Evolutionary conservation across 495 filamentous ascomycete species (phyloP).

Genomic region (Aspergillus baeticus): DNA sequence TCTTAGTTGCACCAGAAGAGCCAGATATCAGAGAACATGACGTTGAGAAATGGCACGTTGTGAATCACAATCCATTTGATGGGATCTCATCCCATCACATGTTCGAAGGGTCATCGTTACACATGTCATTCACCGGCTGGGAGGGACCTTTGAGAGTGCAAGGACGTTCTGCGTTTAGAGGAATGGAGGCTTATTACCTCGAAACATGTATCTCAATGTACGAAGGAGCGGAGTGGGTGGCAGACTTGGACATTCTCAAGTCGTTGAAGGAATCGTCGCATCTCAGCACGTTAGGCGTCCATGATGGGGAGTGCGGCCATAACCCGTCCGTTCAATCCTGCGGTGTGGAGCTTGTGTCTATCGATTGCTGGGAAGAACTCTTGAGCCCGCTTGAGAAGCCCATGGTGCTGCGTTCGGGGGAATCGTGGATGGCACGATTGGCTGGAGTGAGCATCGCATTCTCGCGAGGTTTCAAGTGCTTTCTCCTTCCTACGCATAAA

Average conservation of each 20-base stretch:
- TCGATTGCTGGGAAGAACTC: conserved; percentile 9
- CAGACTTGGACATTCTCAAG: conserved; percentile 8
- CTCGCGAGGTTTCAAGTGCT: conserved; percentile 4
- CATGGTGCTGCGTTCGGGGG: conserved; percentile 1
- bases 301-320: background rate
- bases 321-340: background rate
- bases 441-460: conserved; percentile 3
- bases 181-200: conserved; percentile 7
- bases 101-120: conserved; percentile 10
- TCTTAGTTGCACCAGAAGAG: background rate
- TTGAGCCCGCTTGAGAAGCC: background rate
- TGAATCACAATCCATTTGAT: conserved; percentile 12
- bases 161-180: background rate
- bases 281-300: background rate
- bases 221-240: conserved; percentile 12
- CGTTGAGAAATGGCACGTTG: background rate
- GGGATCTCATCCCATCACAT: background rate
- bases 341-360: background rate
- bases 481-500: background rate
- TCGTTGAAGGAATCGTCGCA: background rate
- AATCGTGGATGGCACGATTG: conserved; percentile 9
- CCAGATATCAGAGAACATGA: background rate
- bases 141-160: conserved; percentile 1
- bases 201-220: conserved; percentile 5
- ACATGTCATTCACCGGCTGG: conserved; percentile 12